Percentiles rank a stretch among this genome's conserved stretches.
Evolutionary conservation across 2,329 filamentous ascomycete genomes (phyloP).

Genomic region (Dryadomyces quercivorus): DNA sequence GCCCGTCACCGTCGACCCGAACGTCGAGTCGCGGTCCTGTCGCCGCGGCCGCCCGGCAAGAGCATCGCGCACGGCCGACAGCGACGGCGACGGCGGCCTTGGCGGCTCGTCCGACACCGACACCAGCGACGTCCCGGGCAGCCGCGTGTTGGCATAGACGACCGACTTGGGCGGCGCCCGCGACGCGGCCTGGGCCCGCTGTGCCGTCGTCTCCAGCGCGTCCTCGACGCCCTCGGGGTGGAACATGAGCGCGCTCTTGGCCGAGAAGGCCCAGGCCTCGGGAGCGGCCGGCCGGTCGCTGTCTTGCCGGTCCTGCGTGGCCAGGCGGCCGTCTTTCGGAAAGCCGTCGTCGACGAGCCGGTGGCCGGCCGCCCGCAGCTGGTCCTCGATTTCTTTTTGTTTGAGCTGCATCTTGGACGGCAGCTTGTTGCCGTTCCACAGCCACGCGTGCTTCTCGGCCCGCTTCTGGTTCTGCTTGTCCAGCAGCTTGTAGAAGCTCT

Average conservation of each 20-base stretch:
- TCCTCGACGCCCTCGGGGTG: conserved; percentile 53
- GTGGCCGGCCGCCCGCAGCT: conserved; percentile 26
- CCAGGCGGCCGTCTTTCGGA: conserved; percentile 39
- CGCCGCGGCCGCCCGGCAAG: conserved; percentile 60
- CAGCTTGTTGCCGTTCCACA: conserved; percentile 82
- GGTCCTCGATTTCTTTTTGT: conserved; percentile 49
- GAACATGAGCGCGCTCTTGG: conserved; percentile 86
- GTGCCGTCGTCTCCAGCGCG: conserved; percentile 46
- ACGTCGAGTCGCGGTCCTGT: conserved; percentile 45
- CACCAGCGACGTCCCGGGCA: conserved; percentile 37
- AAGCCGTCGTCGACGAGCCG: conserved; percentile 42
- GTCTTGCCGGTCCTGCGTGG: conserved; percentile 49
- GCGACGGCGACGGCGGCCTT: conserved; percentile 62
- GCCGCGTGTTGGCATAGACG: conserved; percentile 71
- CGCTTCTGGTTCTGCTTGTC: conserved; percentile 82
- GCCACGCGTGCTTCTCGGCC: conserved; percentile 76
- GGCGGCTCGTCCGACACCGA: background rate
- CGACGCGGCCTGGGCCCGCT: conserved; percentile 58
- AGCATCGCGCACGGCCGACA: conserved; percentile 74
- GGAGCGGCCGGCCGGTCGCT: conserved; percentile 61
- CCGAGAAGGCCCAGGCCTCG: conserved; percentile 61
- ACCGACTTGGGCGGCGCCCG: conserved; percentile 66
- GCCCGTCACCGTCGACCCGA: conserved; percentile 28
- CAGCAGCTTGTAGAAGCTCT: conserved; percentile 85
- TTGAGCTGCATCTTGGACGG: conserved; percentile 65